phyloP scores from a whole-genome alignment of 2,329 filamentous ascomycete species.

The Xylaria sp. region DNA sequence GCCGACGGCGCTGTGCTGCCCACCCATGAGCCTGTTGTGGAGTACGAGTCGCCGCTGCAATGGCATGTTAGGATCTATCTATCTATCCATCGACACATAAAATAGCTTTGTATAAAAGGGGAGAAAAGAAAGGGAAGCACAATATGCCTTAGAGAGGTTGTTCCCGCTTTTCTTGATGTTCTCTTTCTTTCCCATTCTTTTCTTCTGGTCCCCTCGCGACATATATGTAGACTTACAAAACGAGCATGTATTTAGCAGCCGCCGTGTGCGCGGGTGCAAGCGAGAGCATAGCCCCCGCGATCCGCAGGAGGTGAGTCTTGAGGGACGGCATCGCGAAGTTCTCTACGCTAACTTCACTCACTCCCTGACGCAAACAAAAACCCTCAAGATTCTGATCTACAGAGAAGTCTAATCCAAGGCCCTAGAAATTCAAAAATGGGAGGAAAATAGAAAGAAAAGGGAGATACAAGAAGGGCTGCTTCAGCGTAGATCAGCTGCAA shows the following conservation, averaged over 20 bases:
- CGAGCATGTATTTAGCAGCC: conserved; percentile 25
- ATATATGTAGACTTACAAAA: conserved; percentile 31
- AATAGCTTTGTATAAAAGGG: neutral
- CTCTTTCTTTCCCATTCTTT: neutral
- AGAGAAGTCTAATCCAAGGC: no score
- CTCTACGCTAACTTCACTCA: neutral
- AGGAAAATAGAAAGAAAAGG: no score
- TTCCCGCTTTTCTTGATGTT: neutral
- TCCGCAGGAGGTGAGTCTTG: conserved; percentile 10
- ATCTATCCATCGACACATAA: no score
- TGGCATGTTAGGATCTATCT: conserved; percentile 44
- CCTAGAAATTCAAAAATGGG: no score
- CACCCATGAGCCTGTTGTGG: conserved; percentile 57
- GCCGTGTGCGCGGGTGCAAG: conserved; percentile 11
- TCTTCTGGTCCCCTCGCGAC: neutral
- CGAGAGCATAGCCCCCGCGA: conserved; percentile 15
- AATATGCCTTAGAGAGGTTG: neutral
- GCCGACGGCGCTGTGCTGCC: conserved; percentile 51
- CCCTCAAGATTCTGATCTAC: neutral
- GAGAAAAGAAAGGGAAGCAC: neutral
- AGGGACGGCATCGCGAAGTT: conserved; percentile 17
- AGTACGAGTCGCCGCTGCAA: conserved; percentile 56
- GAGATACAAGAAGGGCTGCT: neutral
- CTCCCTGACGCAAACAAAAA: no score
- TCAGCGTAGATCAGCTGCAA: neutral